Conservation (phyloP, 2,329 filamentous ascomycete genomes). For the Aspergillus fischeri region DNA sequence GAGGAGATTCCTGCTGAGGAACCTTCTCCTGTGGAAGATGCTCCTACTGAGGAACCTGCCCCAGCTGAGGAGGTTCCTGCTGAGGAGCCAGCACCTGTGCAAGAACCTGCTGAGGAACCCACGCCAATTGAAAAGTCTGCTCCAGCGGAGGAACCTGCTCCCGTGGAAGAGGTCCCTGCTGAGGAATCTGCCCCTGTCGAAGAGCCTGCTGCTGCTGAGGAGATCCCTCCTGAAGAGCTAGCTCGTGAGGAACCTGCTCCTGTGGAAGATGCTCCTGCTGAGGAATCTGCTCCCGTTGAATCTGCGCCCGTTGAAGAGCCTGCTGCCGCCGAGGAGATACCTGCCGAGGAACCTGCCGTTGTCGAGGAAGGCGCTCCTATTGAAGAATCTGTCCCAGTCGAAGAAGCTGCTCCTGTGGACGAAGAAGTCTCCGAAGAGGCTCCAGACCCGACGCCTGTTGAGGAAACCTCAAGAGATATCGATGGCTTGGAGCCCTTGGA, state of each 20-base stretch:
- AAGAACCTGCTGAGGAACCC: conserved; percentile 13
- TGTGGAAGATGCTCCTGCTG: background rate
- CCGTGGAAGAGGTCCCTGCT: background rate
- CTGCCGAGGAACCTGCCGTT: conserved; percentile 1
- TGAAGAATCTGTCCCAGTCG: background rate
- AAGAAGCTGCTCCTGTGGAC: conserved; percentile 5
- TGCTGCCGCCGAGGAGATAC: too few species aligned
- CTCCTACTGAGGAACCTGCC: conserved; percentile 8
- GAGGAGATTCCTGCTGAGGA: conserved; percentile 4
- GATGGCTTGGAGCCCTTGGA: conserved; percentile 8
- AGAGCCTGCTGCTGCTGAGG: conserved; percentile 4
- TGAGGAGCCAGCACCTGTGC: conserved; percentile 16
- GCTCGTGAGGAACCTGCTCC: conserved; percentile 13
- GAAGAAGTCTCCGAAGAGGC: conserved; percentile 6
- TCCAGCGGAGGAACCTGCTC: too few species aligned
- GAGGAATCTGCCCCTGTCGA: conserved; percentile 9
- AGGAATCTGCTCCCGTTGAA: conserved; percentile 7
- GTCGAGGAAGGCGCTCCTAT: too few species aligned
- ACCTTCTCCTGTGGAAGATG: too few species aligned
- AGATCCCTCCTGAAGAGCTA: conserved; percentile 10
- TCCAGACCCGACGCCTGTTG: background rate
- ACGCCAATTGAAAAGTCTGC: background rate
- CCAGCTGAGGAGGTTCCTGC: conserved; percentile 7
- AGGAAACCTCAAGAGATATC: conserved; percentile 3
- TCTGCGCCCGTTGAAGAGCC: conserved; percentile 9